Evolutionary conservation across 192 early-diverging fungal genomes (phyloP), one percentile per base, ranked within the genome.

Genomic region (Linnemannia schmuckeri): DNA sequence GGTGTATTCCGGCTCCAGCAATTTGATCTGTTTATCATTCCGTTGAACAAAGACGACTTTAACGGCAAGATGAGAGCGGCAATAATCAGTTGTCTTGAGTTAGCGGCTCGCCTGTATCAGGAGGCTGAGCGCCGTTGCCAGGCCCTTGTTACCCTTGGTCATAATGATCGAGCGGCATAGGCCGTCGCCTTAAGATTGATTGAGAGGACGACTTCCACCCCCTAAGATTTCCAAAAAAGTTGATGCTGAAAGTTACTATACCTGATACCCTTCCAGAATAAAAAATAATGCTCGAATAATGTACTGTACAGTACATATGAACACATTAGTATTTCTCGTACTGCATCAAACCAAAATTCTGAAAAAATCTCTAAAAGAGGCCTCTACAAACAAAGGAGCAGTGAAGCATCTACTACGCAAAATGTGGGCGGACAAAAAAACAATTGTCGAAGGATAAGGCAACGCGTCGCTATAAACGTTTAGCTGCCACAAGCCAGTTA

Each of bases 21-120:
- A 69, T 78, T 83, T 40, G 82, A 83, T 46, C 55, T 73, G 0
- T 70, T 83, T 20, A 22, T 83, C 52, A 78, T 83, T 27, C 76
- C 82, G 37, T 57, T 74, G 33, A 41, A 47, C 37, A 74, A 83
- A 49, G 13, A 49, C 18, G 76, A 78, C 68, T 83, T 83, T 37
- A 76, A 76, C 40, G 10, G 18, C 55, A 83, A 74, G 47, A 77
- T 78, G 76, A 83, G 42, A 76, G 22, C 76, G n/a, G 76, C 82
- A 1, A 72, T 77, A 4, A 3, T 78, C 44, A 78, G 82, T 27
- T 83, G 46, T 41, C 54, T 78, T 40, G 35, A 74, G 70, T 54
- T 83, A 9, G 82, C 76, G 4, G 81, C 75, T 66, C 30, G 81
- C 6, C 10, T 82, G 6, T 46, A 76, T 20, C 17, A 70, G 40